Evolutionary conservation across 116 monocot genomes (phyloP).

Genomic region (Posidonia oceanica): DNA sequence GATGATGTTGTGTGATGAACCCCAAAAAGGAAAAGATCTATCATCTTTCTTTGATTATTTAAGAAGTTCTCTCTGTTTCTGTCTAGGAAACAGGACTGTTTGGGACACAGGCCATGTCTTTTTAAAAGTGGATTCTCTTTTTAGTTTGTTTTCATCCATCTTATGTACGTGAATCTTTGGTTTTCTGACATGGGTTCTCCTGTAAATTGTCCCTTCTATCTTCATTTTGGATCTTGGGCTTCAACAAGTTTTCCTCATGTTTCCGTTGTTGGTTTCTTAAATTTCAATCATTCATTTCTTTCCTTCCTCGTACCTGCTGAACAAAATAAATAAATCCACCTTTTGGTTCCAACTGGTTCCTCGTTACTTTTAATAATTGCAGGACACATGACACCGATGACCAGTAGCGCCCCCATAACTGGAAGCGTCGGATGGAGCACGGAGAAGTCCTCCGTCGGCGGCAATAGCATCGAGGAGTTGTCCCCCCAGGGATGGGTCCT

Average conservation of each 20-base stretch:
- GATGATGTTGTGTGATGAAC: background rate
- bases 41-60: no score
- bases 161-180: background rate
- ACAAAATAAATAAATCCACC: background rate
- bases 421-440: no score
- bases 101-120: background rate
- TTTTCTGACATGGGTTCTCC: background rate
- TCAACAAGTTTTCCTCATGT: no score
- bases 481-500: constrained; percentile 26
- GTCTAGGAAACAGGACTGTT: no score
- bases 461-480: constrained; percentile 5
- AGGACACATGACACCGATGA: no score
- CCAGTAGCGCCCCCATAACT: no score
- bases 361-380: background rate
- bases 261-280: background rate
- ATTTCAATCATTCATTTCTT: background rate
- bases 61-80: no score
- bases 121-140: background rate
- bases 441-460: background rate
- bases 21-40: background rate
- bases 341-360: background rate
- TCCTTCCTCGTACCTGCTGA: background rate
- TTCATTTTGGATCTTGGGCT: background rate
- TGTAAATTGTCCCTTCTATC: background rate
- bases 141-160: background rate